phyloP scores from a whole-genome alignment of 2,329 filamentous ascomycete genomes.

The Colletotrichum orbiculare region DNA sequence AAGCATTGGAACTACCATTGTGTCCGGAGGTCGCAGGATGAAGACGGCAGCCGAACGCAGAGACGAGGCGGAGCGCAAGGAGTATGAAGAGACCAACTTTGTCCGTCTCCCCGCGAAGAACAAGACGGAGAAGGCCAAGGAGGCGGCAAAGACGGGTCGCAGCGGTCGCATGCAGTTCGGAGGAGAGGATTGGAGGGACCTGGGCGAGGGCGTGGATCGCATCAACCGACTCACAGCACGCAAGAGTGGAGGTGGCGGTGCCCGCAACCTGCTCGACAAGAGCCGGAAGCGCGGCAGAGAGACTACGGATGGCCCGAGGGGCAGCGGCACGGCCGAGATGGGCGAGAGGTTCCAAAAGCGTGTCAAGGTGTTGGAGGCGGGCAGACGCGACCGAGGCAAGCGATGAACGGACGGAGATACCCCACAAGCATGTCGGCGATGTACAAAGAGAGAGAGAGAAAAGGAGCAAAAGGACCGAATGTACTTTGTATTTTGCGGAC shows the following conservation, averaged over 20 bases:
- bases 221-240: conserved; percentile 85
- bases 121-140: conserved; percentile 86
- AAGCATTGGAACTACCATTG: conserved; percentile 91
- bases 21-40: conserved; percentile 79
- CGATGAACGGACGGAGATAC: conserved; percentile 42
- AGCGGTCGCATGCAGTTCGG: conserved; percentile 76
- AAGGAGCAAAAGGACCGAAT: background rate
- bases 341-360: conserved; percentile 82
- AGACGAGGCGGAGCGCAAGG: conserved; percentile 80
- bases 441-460: background rate
- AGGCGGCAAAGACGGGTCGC: conserved; percentile 61
- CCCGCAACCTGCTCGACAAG: conserved; percentile 77
- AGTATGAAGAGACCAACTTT: conserved; percentile 95
- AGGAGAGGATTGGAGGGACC: conserved; percentile 90
- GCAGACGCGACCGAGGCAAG: conserved; percentile 58
- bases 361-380: conserved; percentile 65
- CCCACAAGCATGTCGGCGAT: conserved; percentile 5
- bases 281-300: conserved; percentile 85
- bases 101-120: conserved; percentile 84
- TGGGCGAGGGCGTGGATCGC: conserved; percentile 87
- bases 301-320: conserved; percentile 74
- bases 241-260: conserved; percentile 64
- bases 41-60: conserved; percentile 82
- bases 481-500: conserved; percentile 10
- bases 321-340: conserved; percentile 71